Evolutionary conservation across 1,284 basidiomycete species (phyloP).

Genomic region (Peniophora sp.): DNA sequence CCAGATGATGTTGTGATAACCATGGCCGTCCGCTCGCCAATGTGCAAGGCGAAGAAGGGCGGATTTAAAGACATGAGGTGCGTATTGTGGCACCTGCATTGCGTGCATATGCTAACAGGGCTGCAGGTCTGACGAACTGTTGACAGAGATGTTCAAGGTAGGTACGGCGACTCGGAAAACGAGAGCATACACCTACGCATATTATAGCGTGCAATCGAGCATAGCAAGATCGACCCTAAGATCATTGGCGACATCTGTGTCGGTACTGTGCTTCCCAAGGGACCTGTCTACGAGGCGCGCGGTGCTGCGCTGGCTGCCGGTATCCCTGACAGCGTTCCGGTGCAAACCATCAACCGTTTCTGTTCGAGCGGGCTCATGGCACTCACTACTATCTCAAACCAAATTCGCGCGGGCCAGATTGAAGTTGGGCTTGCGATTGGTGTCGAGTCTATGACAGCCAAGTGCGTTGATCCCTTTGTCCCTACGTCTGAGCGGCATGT

Average conservation of each 20-base stretch:
- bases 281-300: slow-evolving; percentile 59
- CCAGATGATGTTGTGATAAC: slow-evolving; percentile 77
- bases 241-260: slow-evolving; percentile 76
- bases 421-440: slow-evolving; percentile 81
- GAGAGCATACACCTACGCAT: not conserved
- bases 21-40: slow-evolving; percentile 66
- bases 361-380: slow-evolving; percentile 77
- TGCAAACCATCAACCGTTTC: slow-evolving; percentile 74
- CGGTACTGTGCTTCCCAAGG: slow-evolving; percentile 59
- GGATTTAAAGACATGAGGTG: slow-evolving; percentile 73
- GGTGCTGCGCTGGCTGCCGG: slow-evolving; percentile 76
- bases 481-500: too few relatives aligned
- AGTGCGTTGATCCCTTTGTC: slow-evolving; percentile 40
- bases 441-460: slow-evolving; percentile 77
- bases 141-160: slow-evolving; percentile 73
- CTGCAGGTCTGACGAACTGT: slow-evolving; percentile 63
- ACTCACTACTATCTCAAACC: slow-evolving; percentile 69
- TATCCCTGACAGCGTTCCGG: slow-evolving; percentile 68
- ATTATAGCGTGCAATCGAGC: slow-evolving; percentile 33
- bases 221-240: slow-evolving; percentile 58
- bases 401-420: slow-evolving; percentile 77
- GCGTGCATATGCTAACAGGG: not conserved
- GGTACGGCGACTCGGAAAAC: slow-evolving; percentile 34
- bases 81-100: slow-evolving; percentile 8
- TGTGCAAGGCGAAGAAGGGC: slow-evolving; percentile 74